Base-by-base conservation (phyloP, 768 basidiomycete genomes). In the Hortiboletus campestris region DNA sequence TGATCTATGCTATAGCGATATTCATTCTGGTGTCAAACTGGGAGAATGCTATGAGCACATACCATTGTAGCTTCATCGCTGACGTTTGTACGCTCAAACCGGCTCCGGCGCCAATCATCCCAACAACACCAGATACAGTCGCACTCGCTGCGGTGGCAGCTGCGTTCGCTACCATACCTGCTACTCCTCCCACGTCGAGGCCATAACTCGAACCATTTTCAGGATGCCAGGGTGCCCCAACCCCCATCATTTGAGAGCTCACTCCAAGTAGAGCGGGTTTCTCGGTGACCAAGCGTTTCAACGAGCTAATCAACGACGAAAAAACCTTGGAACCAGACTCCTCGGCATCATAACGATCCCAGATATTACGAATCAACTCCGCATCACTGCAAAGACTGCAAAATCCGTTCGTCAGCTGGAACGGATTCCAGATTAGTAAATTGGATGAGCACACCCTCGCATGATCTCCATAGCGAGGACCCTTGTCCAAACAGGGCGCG, bases 31-130 rank as follows among this genome's bases (percentile, higher is more conserved):
- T 13, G 44, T 10, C 25, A 28, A 22, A 38, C 19, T 22, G 32
- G 34, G 39, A 35, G 4, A n/a, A 5, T 3, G 1, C 16, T 14
- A 32, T 17, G 40, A 12, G 20, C 6, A 75, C 84, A 40, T 57
- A 94, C 94, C 95, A 94, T 70, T 94, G 92, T 25, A 97, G 69
- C 68, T 94, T 96, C 88, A 96, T 91, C 0, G 85, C 79, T 4
- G 89, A 88, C 0, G 78, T 77, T 46, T 88, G 85, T 17, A 88
- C 65, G 59, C 89, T 92, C 59, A 94, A 73, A 0, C 91, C 90
- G 9, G 75, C 76, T 20, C 83, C 83, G 0, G 83, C 73, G 0
- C 84, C 86, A 62, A 93, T 92, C 83, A 94, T 93, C 3, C 91
- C 91, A 40, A 87, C 89, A 2, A 94, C 88, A 7, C 89, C 89